phyloP scores from a whole-genome alignment of 2,329 filamentous ascomycete genomes.

The Fusarium newnesense region DNA sequence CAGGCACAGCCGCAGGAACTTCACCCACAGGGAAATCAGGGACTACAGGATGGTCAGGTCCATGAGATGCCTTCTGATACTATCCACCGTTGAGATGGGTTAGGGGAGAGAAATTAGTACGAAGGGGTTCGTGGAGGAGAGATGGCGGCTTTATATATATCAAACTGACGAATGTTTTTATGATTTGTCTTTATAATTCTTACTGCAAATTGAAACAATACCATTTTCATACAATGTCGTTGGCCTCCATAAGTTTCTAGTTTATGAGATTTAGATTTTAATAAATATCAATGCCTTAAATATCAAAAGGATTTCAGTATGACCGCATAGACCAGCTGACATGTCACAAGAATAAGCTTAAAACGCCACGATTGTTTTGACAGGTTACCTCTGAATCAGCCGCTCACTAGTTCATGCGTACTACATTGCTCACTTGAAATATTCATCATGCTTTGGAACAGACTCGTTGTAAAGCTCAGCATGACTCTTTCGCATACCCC shows the following conservation, averaged over 20 bases:
- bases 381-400: neutral
- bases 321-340: fast-evolving
- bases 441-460: neutral
- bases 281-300: neutral
- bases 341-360: neutral
- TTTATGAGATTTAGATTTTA: fast-evolving
- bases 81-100: neutral
- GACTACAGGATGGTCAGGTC: neutral
- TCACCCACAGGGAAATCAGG: neutral
- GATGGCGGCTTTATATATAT: neutral
- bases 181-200: neutral
- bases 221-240: too few relatives aligned
- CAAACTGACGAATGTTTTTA: neutral
- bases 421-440: neutral
- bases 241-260: neutral
- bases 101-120: too few relatives aligned
- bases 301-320: neutral
- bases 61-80: neutral
- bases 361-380: neutral
- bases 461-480: too few relatives aligned
- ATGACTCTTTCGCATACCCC: fast-evolving
- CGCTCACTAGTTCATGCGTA: neutral
- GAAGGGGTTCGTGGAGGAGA: neutral
- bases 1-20: neutral
- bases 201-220: neutral